Conservation (phyloP, 164 flowering plant genomes). For the Taxillus chinensis region DNA sequence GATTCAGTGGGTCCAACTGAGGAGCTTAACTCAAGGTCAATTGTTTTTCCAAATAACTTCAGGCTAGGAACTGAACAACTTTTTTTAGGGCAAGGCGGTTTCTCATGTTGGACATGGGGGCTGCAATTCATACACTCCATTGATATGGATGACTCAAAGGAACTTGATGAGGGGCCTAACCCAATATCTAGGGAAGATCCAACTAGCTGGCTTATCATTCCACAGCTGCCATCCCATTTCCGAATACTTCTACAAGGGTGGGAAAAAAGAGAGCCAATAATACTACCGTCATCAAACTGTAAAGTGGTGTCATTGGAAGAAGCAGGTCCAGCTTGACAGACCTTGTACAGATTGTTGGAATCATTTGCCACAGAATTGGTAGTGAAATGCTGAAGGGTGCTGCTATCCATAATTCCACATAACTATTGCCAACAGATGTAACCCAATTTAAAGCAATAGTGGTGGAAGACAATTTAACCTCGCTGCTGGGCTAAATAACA, state of each 20-base stretch:
- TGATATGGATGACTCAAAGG: background rate
- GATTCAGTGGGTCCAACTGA: background rate
- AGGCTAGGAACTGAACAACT: background rate
- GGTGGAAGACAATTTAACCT: background rate
- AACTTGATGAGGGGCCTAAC: background rate
- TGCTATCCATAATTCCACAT: background rate
- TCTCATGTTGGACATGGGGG: background rate
- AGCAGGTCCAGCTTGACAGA: background rate
- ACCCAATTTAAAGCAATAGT: background rate
- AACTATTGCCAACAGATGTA: background rate
- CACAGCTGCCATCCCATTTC: background rate
- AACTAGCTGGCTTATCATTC: background rate
- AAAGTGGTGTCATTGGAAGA: background rate
- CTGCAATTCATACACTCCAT: background rate
- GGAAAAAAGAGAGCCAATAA: background rate
- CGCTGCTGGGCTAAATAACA: background rate
- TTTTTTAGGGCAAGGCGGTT: background rate
- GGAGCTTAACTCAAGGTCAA: constrained; percentile 1
- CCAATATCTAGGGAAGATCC: background rate
- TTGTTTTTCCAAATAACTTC: background rate
- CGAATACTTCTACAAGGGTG: background rate
- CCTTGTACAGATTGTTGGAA: background rate
- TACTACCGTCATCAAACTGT: background rate
- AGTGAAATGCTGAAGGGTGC: background rate
- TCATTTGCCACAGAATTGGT: background rate